phyloP scores from a whole-genome alignment of 306 rosid species.

The Mimosa bimucronata region DNA sequence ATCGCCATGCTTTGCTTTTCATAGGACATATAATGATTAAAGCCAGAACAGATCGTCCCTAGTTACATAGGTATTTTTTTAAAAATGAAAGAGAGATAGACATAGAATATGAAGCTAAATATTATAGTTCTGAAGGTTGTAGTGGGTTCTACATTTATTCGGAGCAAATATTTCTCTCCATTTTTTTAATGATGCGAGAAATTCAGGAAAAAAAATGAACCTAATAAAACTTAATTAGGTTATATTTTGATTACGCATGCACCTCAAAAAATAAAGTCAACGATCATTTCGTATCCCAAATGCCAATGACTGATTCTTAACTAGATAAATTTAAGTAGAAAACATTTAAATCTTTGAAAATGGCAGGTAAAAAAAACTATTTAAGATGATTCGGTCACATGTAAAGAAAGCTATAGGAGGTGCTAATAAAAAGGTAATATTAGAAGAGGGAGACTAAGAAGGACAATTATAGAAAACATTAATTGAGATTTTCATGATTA shows the following conservation, averaged over 20 bases:
- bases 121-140: not conserved
- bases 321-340: not conserved
- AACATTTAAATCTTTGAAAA: not conserved
- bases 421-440: no score
- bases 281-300: not conserved
- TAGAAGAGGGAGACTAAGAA: no score
- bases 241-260: not conserved
- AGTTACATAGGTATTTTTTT: not conserved
- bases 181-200: not conserved
- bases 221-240: not conserved
- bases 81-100: not conserved
- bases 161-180: not conserved
- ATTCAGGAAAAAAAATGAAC: not conserved
- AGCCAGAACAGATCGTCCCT: not conserved
- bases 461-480: no score
- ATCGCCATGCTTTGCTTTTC: constrained; percentile 34
- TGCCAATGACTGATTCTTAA: not conserved
- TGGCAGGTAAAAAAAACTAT: no score
- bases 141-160: not conserved
- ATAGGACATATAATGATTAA: constrained; percentile 21
- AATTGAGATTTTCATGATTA: not conserved
- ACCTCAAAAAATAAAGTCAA: not conserved
- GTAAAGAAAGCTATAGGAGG: no score
- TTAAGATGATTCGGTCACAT: no score
- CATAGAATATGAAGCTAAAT: not conserved